phyloP scores from a whole-genome alignment of 345 rosid genomes.

The Brassica incana region DNA sequence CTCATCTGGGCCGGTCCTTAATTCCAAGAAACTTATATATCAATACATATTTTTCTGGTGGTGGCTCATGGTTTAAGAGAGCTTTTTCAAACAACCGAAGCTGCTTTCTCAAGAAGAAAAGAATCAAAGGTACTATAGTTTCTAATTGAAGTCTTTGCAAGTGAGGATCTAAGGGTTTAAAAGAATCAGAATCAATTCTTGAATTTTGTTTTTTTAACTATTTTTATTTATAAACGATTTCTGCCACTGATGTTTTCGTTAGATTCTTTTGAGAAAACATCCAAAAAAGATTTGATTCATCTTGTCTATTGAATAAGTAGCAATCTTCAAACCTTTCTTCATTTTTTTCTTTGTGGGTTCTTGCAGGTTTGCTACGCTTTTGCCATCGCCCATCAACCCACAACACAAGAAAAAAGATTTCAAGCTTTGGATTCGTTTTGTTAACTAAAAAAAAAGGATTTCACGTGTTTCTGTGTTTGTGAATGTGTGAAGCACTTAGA shows the following conservation, averaged over 20 bases:
- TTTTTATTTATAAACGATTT: neutral
- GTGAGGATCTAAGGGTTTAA: conserved; percentile 1
- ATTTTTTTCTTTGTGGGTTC: conserved; percentile 33
- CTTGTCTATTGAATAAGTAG: conserved; percentile 52
- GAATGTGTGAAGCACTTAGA: conserved; percentile 48
- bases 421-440: conserved; percentile 39
- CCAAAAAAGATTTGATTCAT: conserved; percentile 44
- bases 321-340: conserved; percentile 42
- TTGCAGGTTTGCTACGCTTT: conserved; percentile 27
- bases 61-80: neutral
- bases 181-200: conserved; percentile 16
- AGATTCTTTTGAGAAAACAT: conserved; percentile 42
- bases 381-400: conserved; percentile 9
- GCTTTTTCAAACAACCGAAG: neutral
- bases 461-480: conserved; percentile 41
- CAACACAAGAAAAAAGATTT: conserved; percentile 3
- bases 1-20: conserved; percentile 18
- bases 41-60: neutral
- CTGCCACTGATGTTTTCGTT: conserved; percentile 41
- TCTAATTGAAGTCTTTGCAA: neutral
- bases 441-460: conserved; percentile 18
- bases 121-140: neutral
- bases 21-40: conserved; percentile 9
- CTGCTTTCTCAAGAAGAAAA: neutral
- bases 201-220: neutral